Evolutionary conservation across 306 rosid genomes (phyloP).

Genomic region (Gynostemma pentaphyllum): DNA sequence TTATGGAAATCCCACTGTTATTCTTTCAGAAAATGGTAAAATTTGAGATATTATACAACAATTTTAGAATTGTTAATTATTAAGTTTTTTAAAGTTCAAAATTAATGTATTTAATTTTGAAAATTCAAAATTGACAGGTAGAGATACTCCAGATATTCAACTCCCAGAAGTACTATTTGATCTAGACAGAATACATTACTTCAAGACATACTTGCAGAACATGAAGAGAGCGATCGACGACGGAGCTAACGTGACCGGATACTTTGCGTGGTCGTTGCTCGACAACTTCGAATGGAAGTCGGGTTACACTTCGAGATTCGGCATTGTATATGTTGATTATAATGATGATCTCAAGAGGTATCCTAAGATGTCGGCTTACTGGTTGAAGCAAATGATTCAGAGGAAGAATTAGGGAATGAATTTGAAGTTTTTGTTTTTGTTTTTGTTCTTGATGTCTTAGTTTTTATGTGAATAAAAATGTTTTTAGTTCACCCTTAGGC

Average conservation of each 20-base stretch:
- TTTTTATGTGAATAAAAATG: too few species aligned
- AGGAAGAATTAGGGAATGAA: conserved; percentile 31
- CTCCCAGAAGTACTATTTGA: conserved; percentile 46
- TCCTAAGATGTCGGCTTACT: conserved; percentile 84
- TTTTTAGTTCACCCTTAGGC: too few species aligned
- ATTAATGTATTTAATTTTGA: not conserved
- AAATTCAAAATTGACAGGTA: conserved; percentile 28
- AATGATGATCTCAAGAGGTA: conserved; percentile 47
- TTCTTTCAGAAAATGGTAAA: conserved; percentile 76
- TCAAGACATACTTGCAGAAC: conserved; percentile 43
- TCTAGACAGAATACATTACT: conserved; percentile 52
- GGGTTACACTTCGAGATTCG: conserved; percentile 84
- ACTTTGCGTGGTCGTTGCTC: conserved; percentile 84
- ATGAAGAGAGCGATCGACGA: conserved; percentile 67
- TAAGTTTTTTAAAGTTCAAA: not conserved
- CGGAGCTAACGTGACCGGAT: conserved; percentile 69
- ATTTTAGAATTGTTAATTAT: not conserved
- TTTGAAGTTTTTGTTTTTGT: too few species aligned
- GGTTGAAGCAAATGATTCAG: conserved; percentile 61
- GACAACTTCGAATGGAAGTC: conserved; percentile 88
- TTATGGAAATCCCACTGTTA: conserved; percentile 64
- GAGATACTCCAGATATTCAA: conserved; percentile 67
- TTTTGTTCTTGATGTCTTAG: too few species aligned
- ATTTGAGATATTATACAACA: not conserved
- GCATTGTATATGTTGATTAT: conserved; percentile 81